Conservation (phyloP, 208 protist species). For the Trypanosomatidae sp. region DNA sequence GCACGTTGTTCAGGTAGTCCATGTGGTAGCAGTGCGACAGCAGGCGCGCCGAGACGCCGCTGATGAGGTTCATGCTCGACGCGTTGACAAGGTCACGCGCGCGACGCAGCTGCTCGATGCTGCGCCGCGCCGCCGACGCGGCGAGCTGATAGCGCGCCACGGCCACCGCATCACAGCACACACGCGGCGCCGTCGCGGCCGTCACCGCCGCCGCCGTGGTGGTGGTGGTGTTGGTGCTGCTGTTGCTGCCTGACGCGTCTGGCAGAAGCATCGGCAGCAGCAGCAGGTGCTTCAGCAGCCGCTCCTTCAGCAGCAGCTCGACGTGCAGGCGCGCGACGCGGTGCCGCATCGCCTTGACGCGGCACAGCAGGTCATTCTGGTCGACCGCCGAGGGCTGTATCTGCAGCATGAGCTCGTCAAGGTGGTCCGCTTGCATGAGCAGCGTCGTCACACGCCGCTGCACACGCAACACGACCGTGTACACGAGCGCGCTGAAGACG, state of each 20-base stretch:
- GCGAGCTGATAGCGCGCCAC: conserved; percentile 41
- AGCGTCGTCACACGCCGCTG: conserved; percentile 25
- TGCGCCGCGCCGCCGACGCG: conserved; percentile 18
- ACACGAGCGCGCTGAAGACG: conserved; percentile 42
- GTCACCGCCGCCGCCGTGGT: too few species aligned
- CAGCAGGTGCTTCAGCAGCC: conserved; percentile 58
- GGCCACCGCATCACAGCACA: conserved; percentile 2
- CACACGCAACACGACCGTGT: conserved; percentile 22
- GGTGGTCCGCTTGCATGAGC: conserved; percentile 47
- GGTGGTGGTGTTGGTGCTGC: too few species aligned
- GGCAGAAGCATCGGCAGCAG: conserved; percentile 26
- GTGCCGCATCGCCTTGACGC: conserved; percentile 35
- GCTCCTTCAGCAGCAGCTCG: conserved; percentile 51
- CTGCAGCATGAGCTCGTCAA: conserved; percentile 73
- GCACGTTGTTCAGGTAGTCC: conserved; percentile 74
- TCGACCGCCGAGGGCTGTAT: conserved; percentile 56
- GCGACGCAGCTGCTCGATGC: conserved; percentile 37
- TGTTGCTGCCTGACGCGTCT: conserved; percentile 5
- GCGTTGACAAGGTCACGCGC: conserved; percentile 57
- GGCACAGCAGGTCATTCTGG: conserved; percentile 51
- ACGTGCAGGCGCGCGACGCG: conserved; percentile 31
- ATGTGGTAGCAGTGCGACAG: conserved; percentile 68
- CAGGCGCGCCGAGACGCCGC: conserved; percentile 64
- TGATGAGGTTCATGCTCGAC: conserved; percentile 68
- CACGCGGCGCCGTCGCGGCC: neutral